phyloP scores from a whole-genome alignment of 345 rosid genomes.

The Pelargonium nanum region DNA sequence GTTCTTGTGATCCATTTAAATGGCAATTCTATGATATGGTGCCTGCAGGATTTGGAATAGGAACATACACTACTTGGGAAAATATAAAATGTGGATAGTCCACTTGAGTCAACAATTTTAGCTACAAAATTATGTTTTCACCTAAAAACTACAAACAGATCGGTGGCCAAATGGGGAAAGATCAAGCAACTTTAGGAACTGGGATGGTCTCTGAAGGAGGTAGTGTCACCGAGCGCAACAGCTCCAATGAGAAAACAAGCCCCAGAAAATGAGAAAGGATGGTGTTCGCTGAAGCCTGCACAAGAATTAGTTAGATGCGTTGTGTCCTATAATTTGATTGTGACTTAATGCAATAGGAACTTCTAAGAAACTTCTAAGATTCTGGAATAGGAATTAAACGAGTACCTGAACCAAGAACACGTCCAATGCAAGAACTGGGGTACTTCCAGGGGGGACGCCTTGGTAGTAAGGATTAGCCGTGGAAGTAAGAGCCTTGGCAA shows the following conservation, averaged over 20 bases:
- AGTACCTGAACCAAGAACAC: slow-evolving; percentile 95
- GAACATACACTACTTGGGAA: too few relatives aligned
- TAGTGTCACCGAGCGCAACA: slow-evolving; percentile 77
- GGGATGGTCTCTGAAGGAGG: slow-evolving; percentile 12
- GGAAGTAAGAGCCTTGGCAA: slow-evolving; percentile 92
- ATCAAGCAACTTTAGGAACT: background rate
- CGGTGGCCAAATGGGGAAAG: background rate
- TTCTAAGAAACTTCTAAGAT: too few relatives aligned
- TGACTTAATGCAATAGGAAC: too few relatives aligned
- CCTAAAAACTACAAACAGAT: background rate
- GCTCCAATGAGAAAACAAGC: slow-evolving; percentile 77
- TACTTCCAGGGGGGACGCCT: slow-evolving; percentile 67
- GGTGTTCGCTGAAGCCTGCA: slow-evolving; percentile 95
- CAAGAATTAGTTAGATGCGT: slow-evolving; percentile 5
- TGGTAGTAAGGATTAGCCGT: slow-evolving; percentile 81
- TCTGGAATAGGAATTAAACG: background rate
- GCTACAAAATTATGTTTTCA: background rate
- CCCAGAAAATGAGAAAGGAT: slow-evolving; percentile 94
- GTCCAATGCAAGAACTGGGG: slow-evolving; percentile 86
- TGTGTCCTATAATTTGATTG: background rate
- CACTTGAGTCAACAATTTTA: background rate
- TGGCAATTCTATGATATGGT: too few relatives aligned
- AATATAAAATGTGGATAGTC: background rate
- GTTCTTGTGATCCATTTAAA: too few relatives aligned
- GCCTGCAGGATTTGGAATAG: too few relatives aligned